Evolutionary conservation across 192 early-diverging fungal species (phyloP).

Genomic region (Umbelopsis ramanniana): DNA sequence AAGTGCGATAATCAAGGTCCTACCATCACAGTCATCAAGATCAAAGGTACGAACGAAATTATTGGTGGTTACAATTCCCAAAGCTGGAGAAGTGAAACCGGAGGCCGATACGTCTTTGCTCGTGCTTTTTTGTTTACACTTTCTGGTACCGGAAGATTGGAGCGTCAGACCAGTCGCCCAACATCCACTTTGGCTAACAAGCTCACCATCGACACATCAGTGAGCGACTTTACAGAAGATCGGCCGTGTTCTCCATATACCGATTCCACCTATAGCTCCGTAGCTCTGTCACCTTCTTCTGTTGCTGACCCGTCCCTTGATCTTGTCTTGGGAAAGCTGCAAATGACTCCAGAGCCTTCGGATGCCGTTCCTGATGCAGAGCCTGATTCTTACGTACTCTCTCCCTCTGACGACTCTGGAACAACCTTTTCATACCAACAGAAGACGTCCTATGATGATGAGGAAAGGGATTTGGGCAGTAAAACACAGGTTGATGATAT

Average conservation of each 20-base stretch:
- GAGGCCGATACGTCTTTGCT: slow-evolving; percentile 2
- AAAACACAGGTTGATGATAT: slow-evolving; percentile 4
- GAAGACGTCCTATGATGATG: background rate
- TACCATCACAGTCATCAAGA: slow-evolving; percentile 22
- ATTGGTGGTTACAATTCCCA: slow-evolving; percentile 36
- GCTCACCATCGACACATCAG: background rate
- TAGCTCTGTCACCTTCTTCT: background rate
- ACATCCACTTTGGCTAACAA: background rate
- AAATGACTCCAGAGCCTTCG: background rate
- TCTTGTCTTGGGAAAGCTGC: background rate
- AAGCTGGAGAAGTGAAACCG: slow-evolving; percentile 28
- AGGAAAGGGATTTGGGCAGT: background rate
- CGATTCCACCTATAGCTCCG: background rate
- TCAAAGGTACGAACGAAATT: slow-evolving; percentile 26
- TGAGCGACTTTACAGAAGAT: slow-evolving; percentile 15
- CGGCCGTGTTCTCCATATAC: background rate
- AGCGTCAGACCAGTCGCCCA: background rate
- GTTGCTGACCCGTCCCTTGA: background rate
- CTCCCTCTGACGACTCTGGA: background rate
- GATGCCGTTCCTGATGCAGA: background rate
- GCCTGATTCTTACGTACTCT: background rate
- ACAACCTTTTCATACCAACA: background rate
- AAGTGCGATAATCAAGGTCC: slow-evolving; percentile 32
- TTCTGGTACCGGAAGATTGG: background rate
- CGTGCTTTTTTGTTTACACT: slow-evolving; percentile 28